phyloP scores from a whole-genome alignment of 2,329 filamentous ascomycete species.

The Penicillium sclerotigenum region DNA sequence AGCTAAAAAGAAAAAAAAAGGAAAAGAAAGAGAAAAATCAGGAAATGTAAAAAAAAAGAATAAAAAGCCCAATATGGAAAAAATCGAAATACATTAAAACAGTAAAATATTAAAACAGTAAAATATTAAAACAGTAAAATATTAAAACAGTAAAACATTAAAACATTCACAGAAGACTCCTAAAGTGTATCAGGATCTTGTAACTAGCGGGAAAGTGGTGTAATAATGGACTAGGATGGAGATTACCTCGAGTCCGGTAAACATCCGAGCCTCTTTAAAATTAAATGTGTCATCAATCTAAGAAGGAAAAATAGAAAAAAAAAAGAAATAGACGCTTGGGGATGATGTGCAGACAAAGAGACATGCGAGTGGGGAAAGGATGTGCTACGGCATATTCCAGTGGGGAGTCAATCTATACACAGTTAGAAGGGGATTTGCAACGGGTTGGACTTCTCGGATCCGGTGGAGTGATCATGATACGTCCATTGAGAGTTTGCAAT shows the following conservation, averaged over 20 bases:
- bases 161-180: constrained; percentile 10
- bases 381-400: background rate
- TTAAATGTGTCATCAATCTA: constrained; percentile 16
- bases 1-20: constrained; percentile 10
- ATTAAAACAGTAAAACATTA: no score
- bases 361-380: constrained; percentile 3
- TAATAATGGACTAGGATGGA: constrained; percentile 40
- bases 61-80: constrained; percentile 14
- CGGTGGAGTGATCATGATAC: constrained; percentile 22
- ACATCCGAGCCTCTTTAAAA: constrained; percentile 22
- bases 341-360: constrained; percentile 30
- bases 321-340: constrained; percentile 16
- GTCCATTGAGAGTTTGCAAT: constrained; percentile 6
- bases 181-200: constrained; percentile 33
- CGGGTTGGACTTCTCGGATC: constrained; percentile 14
- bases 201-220: constrained; percentile 39
- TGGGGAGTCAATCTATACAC: background rate
- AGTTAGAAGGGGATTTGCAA: background rate
- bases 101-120: background rate
- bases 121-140: background rate
- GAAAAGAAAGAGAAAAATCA: constrained; percentile 9
- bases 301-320: constrained; percentile 14
- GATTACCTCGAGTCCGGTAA: constrained; percentile 24
- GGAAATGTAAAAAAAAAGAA: constrained; percentile 9
- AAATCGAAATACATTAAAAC: background rate